These are phyloP conservation scores for Fragaria iinumae DNA, from an alignment of 306 rosid species.

Conservation along the genomic window DNA sequence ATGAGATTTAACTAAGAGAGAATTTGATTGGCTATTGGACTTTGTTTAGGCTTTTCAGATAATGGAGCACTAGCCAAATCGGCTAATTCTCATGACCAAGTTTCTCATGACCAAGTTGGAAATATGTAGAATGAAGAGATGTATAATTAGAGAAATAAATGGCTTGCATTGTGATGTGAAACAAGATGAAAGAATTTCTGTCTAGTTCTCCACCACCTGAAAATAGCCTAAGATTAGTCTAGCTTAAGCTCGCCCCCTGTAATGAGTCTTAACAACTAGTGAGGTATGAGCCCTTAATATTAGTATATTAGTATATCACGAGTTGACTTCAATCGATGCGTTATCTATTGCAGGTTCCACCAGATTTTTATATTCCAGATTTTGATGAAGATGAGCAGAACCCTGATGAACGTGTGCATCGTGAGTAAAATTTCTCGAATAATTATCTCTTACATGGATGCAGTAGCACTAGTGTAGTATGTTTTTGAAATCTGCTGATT, in stretches of 20 bases:
- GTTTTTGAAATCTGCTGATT: neutral
- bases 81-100: neutral
- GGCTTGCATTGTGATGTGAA: neutral
- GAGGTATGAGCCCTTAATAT: neutral
- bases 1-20: too few relatives aligned
- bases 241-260: neutral
- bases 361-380: constrained; percentile 93
- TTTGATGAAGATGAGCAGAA: constrained; percentile 88
- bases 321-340: neutral
- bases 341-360: constrained; percentile 74
- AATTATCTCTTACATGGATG: neutral
- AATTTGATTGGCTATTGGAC: neutral
- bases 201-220: neutral
- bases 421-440: constrained; percentile 43
- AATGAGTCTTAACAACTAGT: neutral
- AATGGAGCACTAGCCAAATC: neutral
- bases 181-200: neutral
- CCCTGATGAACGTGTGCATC: constrained; percentile 92
- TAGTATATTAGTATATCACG: neutral
- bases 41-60: neutral
- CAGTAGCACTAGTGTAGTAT: neutral
- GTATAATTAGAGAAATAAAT: neutral
- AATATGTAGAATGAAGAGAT: too few relatives aligned
- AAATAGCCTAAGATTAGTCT: neutral
- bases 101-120: too few relatives aligned